Conservation (phyloP, 2,329 filamentous ascomycete species). For the Aspergillus sp. region DNA sequence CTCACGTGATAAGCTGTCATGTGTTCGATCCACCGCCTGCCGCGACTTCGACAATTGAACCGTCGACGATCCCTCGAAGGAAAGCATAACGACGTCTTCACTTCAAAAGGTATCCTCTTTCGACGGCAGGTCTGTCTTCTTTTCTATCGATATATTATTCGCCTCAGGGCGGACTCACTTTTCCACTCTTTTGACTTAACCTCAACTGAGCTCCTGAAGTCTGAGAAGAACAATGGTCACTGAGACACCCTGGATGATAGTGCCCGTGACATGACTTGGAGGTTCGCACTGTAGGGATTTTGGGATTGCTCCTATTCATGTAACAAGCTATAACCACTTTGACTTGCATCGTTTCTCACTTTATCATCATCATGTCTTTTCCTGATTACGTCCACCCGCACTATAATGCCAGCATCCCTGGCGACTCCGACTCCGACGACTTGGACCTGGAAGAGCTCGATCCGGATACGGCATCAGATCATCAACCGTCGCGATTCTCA, state of each 20-base stretch:
- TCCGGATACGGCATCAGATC: conserved; percentile 22
- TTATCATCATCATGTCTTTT: conserved; percentile 24
- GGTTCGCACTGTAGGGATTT: conserved; percentile 11
- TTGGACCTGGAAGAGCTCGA: conserved; percentile 41
- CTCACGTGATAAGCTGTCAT: too few species aligned
- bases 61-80: not conserved
- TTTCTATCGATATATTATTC: too few species aligned
- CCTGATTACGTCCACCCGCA: conserved; percentile 29
- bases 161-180: not conserved
- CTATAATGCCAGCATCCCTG: conserved; percentile 23
- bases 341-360: not conserved
- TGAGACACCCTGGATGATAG: conserved; percentile 9
- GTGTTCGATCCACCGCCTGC: not conserved
- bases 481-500: conserved; percentile 15
- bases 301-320: conserved; percentile 12
- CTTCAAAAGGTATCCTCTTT: too few species aligned
- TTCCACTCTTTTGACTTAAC: not conserved
- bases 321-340: conserved; percentile 2
- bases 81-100: not conserved
- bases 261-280: conserved; percentile 19
- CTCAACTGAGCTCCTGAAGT: too few species aligned
- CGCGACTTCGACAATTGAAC: not conserved
- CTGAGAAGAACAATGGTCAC: conserved; percentile 10
- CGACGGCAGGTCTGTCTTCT: not conserved
- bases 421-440: conserved; percentile 35